Evolutionary conservation across 805 yeast species (phyloP).

Genomic region (Torulaspora quercuum): DNA sequence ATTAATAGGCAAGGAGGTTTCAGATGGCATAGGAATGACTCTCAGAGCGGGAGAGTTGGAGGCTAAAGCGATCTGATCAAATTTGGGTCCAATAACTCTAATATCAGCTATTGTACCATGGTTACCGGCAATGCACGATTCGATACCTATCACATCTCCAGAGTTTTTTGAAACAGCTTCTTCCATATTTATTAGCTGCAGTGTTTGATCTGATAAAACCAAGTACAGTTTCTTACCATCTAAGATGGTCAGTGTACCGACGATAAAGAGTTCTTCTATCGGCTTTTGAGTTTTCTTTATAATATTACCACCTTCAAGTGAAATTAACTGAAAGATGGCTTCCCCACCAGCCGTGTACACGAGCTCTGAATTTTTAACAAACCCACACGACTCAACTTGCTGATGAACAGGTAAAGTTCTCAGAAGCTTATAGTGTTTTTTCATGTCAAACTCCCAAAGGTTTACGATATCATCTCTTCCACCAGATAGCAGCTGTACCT

Average conservation of each 20-base stretch:
- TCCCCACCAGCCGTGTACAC: slow-evolving; percentile 74
- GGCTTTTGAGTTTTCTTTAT: slow-evolving; percentile 45
- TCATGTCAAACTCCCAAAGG: slow-evolving; percentile 52
- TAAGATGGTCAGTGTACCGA: slow-evolving; percentile 50
- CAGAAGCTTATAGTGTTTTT: slow-evolving; percentile 49
- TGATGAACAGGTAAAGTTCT: slow-evolving; percentile 72
- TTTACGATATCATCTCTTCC: slow-evolving; percentile 77
- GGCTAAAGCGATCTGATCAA: slow-evolving; percentile 68
- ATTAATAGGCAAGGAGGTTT: slow-evolving; percentile 43
- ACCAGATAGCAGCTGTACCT: slow-evolving; percentile 58
- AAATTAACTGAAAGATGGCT: slow-evolving; percentile 66
- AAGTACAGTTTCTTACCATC: slow-evolving; percentile 41
- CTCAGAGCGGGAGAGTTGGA: slow-evolving; percentile 90
- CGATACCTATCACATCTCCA: slow-evolving; percentile 40
- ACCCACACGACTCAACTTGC: slow-evolving; percentile 69
- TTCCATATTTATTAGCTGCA: slow-evolving; percentile 47
- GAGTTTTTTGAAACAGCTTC: slow-evolving; percentile 31
- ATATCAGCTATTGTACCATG: slow-evolving; percentile 95
- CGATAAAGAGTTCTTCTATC: slow-evolving; percentile 68
- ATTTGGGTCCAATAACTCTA: slow-evolving; percentile 64
- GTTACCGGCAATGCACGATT: slow-evolving; percentile 75
- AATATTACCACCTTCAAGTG: slow-evolving; percentile 46
- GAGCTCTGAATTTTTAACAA: slow-evolving; percentile 43
- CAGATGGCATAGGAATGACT: slow-evolving; percentile 48
- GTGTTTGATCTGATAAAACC: slow-evolving; percentile 81